Conservation (phyloP, 2,329 filamentous ascomycete species). For the Xylaria sp. region DNA sequence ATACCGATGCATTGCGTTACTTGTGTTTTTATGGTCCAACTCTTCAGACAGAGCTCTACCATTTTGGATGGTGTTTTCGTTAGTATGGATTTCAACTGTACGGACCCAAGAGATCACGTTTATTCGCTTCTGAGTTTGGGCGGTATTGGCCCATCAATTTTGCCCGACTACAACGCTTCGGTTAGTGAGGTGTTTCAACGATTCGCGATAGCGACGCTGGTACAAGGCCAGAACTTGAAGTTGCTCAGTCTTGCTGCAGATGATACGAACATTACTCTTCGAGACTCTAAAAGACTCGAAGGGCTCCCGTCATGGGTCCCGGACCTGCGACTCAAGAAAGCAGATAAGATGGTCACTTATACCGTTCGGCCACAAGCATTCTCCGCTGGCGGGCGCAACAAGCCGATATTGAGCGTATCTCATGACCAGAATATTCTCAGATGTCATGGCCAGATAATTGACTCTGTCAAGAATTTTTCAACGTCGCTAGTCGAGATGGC, state of each 20-base stretch:
- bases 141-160: neutral
- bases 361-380: slow-evolving; percentile 17
- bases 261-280: fast-evolving
- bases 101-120: slow-evolving; percentile 20
- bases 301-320: slow-evolving; percentile 30
- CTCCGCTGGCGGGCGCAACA: slow-evolving; percentile 13
- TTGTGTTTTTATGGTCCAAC: neutral
- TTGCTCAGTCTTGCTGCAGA: slow-evolving; percentile 21
- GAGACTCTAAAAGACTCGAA: neutral
- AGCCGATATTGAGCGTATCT: slow-evolving; percentile 23
- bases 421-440: slow-evolving; percentile 19
- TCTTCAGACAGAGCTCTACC: neutral
- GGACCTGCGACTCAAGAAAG: slow-evolving; percentile 1
- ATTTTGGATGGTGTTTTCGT: slow-evolving; percentile 20
- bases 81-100: slow-evolving; percentile 16
- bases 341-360: slow-evolving; percentile 7
- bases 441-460: slow-evolving; percentile 15
- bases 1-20: slow-evolving; percentile 10
- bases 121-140: slow-evolving; percentile 26
- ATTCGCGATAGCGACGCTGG: slow-evolving; percentile 18
- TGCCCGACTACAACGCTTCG: slow-evolving; percentile 16
- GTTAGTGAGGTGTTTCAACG: slow-evolving; percentile 8
- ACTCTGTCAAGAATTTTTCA: slow-evolving; percentile 11
- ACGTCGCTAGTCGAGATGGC: slow-evolving; percentile 5
- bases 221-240: slow-evolving; percentile 16